phyloP scores from a whole-genome alignment of 2,329 filamentous ascomycete genomes.

The Diplodia intermedia region DNA sequence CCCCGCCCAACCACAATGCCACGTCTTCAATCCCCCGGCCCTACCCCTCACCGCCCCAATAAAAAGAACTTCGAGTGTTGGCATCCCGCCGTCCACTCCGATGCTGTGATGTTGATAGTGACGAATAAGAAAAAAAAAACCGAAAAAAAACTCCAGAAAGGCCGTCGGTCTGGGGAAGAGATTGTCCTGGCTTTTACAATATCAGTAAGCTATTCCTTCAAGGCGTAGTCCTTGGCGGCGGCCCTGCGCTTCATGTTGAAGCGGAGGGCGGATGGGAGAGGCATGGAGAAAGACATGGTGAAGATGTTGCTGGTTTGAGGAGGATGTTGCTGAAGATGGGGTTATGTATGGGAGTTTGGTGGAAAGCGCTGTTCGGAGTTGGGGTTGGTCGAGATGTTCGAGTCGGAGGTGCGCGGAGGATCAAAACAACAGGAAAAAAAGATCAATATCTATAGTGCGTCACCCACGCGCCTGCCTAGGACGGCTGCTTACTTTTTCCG shows the following conservation, averaged over 20 bases:
- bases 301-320: background rate
- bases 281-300: background rate
- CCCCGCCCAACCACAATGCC: no score
- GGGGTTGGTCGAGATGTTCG: background rate
- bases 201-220: background rate
- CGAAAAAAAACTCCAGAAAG: background rate
- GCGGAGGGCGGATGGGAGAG: background rate
- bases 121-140: background rate
- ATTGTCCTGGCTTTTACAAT: background rate
- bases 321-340: background rate
- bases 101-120: background rate
- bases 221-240: background rate
- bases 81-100: background rate
- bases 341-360: background rate
- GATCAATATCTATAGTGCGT: background rate
- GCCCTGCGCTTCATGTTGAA: background rate
- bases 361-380: background rate
- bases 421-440: background rate
- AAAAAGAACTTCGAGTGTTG: background rate
- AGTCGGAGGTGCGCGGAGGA: background rate
- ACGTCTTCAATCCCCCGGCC: no score
- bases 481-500: conserved; percentile 35
- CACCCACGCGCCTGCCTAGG: background rate
- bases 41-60: no score
- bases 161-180: background rate